A percentile compares a stretch with the other conserved stretches of the same genome.
These are phyloP conservation scores for Chrysanthemum seticuspe DNA, from an alignment of 129 eudicot genomes.

Conservation along the genomic window DNA sequence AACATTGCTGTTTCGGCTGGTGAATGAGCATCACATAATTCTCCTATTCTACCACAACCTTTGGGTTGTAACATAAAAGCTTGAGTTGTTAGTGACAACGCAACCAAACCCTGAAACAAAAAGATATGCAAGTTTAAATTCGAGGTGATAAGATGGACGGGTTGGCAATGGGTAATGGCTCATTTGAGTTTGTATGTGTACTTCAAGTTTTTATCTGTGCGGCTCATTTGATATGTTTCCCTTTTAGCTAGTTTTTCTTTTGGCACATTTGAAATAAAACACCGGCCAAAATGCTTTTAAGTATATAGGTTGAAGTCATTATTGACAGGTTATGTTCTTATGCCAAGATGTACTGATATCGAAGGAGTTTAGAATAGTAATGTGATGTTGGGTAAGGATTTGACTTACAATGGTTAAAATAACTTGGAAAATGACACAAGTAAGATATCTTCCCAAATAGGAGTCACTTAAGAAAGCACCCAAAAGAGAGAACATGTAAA, in stretches of 20 bases:
- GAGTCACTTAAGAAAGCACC: constrained; percentile 84
- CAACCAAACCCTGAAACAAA: constrained; percentile 53
- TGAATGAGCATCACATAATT: constrained; percentile 50
- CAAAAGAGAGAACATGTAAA: constrained; percentile 58
- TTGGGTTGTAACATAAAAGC: constrained; percentile 58
- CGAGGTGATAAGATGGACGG: background rate
- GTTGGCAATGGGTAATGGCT: background rate
- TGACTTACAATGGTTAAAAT: constrained; percentile 63
- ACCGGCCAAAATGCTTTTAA: background rate
- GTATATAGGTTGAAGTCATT: background rate
- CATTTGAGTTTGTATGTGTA: too few species aligned
- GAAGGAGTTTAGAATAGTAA: background rate
- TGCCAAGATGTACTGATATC: background rate
- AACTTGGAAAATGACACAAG: constrained; percentile 70
- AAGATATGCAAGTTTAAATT: background rate
- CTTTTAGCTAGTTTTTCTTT: background rate
- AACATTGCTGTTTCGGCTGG: constrained; percentile 38
- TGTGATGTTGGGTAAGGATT: constrained; percentile 11
- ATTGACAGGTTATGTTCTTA: background rate
- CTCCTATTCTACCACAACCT: constrained; percentile 71
- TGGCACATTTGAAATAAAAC: background rate
- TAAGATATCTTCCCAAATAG: constrained; percentile 75
- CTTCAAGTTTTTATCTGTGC: too few species aligned
- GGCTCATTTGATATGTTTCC: background rate
- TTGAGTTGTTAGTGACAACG: constrained; percentile 64